Base-by-base conservation (phyloP, 192 early-diverging fungal species). In the Dispira simplex region DNA sequence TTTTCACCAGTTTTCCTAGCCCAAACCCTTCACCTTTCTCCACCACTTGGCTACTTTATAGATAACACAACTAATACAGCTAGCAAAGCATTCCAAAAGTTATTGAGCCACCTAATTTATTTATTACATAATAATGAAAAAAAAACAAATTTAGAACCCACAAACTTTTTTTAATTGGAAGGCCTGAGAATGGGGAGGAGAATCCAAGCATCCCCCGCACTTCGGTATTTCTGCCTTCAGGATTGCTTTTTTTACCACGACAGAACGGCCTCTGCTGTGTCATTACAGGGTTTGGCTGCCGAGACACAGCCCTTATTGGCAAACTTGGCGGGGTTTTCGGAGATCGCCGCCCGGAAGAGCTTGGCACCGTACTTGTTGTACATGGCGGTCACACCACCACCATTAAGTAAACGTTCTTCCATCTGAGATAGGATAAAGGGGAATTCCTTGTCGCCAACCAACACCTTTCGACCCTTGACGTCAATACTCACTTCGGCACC, bases 351-450 rank as follows among this genome's bases (percentile, higher is more conserved):
- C 44, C 85, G 79, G 84, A 88, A 88, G 32, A 88, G 71, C 65
- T 77, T 75, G 67, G 80, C 76, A 67, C 84, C 83, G 71, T 85
- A 86, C 63, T 84, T 86, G 63, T 83, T 76, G 82, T 88, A 88
- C 84, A 88, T 85, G 74, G 86, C 79, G 12, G 84, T 88, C 9
- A 88, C 85, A 63, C 85, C 85, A 68, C 85, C 85, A 56, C 83
- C 83, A 32, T 76, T 71, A 65, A 88, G 80, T 63, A 88, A 75
- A 45, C 80, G 80, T 77, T 85, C 84, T 74, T 88, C 84, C 83
- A 88, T 86, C 63, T 77, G 75, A 11, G 81, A 83, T 55, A 88
- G 69, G 32, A 73, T 79, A 63, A 88, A 88, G 49, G 68, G 46
- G 64, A 85, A 87, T 46, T 66, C 66, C 65, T 85, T 67, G 27